Evolutionary conservation across 1,284 basidiomycete species (phyloP), one percentile per base, ranked within the genome.

Genomic region (Ustilago tritici): DNA sequence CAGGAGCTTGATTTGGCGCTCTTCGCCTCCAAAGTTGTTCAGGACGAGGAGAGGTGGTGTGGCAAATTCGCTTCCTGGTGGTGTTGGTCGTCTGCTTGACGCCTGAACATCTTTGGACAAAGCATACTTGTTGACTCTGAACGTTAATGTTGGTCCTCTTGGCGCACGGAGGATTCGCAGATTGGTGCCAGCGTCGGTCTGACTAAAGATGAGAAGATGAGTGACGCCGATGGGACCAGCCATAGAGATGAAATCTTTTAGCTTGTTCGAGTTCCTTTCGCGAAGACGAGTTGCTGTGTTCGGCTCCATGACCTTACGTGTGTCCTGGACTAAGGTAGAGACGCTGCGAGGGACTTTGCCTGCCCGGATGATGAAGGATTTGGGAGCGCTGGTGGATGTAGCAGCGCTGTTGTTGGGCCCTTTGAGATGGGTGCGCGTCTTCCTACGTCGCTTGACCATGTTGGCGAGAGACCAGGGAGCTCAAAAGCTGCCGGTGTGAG

Each of bases 251-350:
- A 95, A 99, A 87, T 99, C 97, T 87, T 95, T 93, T 32, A 99
- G 89, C 85, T 95, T 93, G 85, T 98, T 98, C 58, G 93, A 90
- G 69, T 92, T 92, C 46, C 95, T 90, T 90, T 99, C 96, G 32
- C 71, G 91, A 19, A 99, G 90, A 57, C 95, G 90, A 70, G 92
- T 92, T 7, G 96, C 97, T 23, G 97, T 99, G 86, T 98, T 95
- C 69, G 97, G 97, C 87, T 99, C 97, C 93, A 99, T 95, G 72
- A 97, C 92, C 87, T 93, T 93, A 80, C 97, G 90, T 82, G 98
- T 89, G 87, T 99, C 97, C 60, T 92, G 90, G 15, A 98, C 95
- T 36, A 99, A 91, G 80, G 94, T 92, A 4, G 91, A 88, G 60
- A 97, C 89, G n/a, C 93, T 93, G 62, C 90, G 89, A 15, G 95